phyloP scores from a whole-genome alignment of 768 basidiomycete species.

The Tricholoma hemisulphureum region DNA sequence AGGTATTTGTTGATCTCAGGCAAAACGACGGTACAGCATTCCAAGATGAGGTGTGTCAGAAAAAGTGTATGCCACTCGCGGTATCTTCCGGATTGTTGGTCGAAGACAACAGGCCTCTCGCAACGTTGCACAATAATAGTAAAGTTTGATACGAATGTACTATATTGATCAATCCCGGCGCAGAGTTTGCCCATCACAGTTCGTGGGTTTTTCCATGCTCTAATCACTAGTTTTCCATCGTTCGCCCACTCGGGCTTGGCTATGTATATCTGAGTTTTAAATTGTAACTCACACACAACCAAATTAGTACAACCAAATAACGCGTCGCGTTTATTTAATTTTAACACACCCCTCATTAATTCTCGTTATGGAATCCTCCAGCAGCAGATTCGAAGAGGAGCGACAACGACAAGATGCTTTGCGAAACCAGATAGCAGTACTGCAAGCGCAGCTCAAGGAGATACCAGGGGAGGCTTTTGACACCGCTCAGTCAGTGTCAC shows the following conservation, averaged over 20 bases:
- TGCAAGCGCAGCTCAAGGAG: conserved; percentile 54
- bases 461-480: conserved; percentile 25
- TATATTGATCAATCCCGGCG: not conserved
- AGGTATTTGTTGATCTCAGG: conserved; percentile 6
- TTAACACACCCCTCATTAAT: not conserved
- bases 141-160: conserved; percentile 3
- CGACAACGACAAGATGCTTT: conserved; percentile 47
- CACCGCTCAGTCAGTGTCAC: conserved; percentile 8
- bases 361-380: conserved; percentile 55
- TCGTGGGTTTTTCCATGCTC: not conserved
- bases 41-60: conserved; percentile 12
- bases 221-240: conserved; percentile 10
- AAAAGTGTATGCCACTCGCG: conserved; percentile 17
- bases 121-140: not conserved
- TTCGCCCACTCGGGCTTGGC: not conserved
- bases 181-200: not conserved
- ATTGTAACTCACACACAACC: conserved; percentile 15
- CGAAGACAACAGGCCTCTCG: conserved; percentile 19
- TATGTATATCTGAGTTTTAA: conserved; percentile 34
- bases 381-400: conserved; percentile 38
- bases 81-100: conserved; percentile 34
- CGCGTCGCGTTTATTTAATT: conserved; percentile 18
- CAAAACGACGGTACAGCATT: conserved; percentile 16
- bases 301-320: conserved; percentile 12
- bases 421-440: conserved; percentile 49